These are phyloP conservation scores for Pythium plurisporium DNA, from an alignment of 352 stramenopile genomes.

Conservation along the genomic window DNA sequence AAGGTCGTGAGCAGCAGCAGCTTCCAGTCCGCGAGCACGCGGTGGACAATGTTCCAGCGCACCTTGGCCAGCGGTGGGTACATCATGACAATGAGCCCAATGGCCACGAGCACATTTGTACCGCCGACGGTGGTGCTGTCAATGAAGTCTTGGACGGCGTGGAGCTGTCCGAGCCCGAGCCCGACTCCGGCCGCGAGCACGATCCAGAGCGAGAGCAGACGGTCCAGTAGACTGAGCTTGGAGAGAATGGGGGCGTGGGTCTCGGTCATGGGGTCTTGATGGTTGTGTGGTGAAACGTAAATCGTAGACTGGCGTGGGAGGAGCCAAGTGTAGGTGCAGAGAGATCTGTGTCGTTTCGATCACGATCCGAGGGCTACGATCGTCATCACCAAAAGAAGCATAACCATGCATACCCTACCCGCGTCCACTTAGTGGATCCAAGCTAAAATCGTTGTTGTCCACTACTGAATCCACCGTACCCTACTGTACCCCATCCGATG, in stretches of 20 bases:
- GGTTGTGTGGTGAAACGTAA: neutral
- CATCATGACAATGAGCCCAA: constrained; percentile 59
- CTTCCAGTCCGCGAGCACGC: constrained; percentile 39
- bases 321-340: neutral
- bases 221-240: constrained; percentile 45
- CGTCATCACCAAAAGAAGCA: neutral
- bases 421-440: neutral
- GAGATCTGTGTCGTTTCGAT: constrained; percentile 8
- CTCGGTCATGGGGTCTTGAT: neutral
- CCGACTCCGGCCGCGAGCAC: constrained; percentile 33
- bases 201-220: constrained; percentile 63
- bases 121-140: constrained; percentile 41
- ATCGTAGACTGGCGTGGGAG: neutral
- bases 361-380: constrained; percentile 10
- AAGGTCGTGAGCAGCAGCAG: constrained; percentile 47
- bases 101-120: constrained; percentile 51
- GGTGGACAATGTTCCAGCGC: constrained; percentile 41
- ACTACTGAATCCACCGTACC: no score
- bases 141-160: constrained; percentile 36
- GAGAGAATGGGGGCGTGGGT: constrained; percentile 9
- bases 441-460: no score
- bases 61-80: constrained; percentile 56
- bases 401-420: no score
- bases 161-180: constrained; percentile 41
- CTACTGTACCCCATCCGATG: neutral